Base-by-base conservation (phyloP, 345 rosid genomes). In the Gossypium arboreum region DNA sequence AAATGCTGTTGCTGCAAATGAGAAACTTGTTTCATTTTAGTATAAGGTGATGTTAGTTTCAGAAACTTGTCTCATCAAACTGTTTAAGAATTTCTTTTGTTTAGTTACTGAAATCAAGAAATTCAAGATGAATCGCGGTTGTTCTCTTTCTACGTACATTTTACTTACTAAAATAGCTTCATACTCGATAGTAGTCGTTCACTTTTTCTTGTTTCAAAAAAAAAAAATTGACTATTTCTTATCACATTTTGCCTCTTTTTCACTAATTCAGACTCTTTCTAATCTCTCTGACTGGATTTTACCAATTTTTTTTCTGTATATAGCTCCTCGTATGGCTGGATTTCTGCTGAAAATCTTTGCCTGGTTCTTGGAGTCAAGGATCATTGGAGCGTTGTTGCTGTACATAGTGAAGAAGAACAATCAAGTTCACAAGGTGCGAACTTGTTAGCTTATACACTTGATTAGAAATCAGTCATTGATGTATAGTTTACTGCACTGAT, bases 301-400 rank as follows among this genome's bases (percentile, higher is more conserved):
- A 25, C 45, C 12, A 7, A 0, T 0, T 7, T 58, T 24, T 59
- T 25, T 59, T 25, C 27, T 12, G 62, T 25, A 58, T 45, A 34
- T 61, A 91, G 93, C 93, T 58, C 96, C 93, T 10, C 84, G 96
- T 20, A 76, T 87, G 96, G 90, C 93, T 9, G 93, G 95, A 73
- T 76, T 91, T 58, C 73, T 88, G 58, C 88, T 86, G 27, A 88
- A 87, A 71, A 51, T 88, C 0, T 88, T 87, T 20, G 87, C 78
- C 68, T 88, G 95, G 95, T 81, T 88, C 57, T 54, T 91, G 79
- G 93, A 91, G 73, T 81, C 80, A 7, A 70, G 76, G 51, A 75
- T 88, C 7, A 48, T 91, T 43, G 92, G 93, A 34, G 29, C 81
- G 0, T n/a, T 81, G 25, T 63, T 91, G 47, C n/a, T 86, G 39